Evolutionary conservation across 495 filamentous ascomycete genomes (phyloP).

Genomic region (Penicillium dipodomyicola): DNA sequence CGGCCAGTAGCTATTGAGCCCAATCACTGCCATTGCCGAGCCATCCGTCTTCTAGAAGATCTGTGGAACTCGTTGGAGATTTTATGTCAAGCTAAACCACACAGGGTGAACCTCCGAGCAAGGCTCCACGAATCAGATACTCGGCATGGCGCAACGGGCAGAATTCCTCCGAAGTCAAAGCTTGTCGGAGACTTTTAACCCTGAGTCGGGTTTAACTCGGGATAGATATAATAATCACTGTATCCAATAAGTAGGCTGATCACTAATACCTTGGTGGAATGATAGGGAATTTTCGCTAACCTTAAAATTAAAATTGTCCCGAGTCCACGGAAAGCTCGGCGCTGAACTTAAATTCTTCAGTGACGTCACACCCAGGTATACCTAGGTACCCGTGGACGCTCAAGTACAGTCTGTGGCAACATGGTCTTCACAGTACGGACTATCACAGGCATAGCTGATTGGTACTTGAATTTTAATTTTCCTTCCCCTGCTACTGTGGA

Average conservation of each 20-base stretch:
- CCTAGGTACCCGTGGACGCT: too few relatives aligned
- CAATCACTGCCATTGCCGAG: not conserved
- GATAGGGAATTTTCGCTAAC: not conserved
- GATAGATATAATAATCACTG: not conserved
- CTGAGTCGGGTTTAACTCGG: not conserved
- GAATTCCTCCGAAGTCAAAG: slow-evolving; percentile 3
- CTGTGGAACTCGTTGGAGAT: not conserved
- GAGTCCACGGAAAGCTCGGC: not conserved
- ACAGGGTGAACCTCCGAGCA: not conserved
- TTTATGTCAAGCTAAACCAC: slow-evolving; percentile 4
- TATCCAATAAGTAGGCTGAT: not conserved
- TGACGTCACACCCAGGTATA: not conserved
- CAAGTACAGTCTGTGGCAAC: too few relatives aligned
- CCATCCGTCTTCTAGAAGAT: not conserved
- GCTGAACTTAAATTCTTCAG: not conserved
- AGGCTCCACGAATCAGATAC: not conserved
- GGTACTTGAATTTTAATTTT: too few relatives aligned
- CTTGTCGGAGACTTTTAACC: slow-evolving; percentile 8
- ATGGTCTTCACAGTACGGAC: too few relatives aligned
- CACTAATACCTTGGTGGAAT: too few relatives aligned
- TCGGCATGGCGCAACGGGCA: not conserved
- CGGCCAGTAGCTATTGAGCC: not conserved
- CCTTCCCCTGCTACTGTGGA: too few relatives aligned
- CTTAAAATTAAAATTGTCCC: not conserved
- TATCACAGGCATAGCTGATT: too few relatives aligned